Conservation (phyloP, 2,329 filamentous ascomycete species). For the Coleophoma cylindrospora region DNA sequence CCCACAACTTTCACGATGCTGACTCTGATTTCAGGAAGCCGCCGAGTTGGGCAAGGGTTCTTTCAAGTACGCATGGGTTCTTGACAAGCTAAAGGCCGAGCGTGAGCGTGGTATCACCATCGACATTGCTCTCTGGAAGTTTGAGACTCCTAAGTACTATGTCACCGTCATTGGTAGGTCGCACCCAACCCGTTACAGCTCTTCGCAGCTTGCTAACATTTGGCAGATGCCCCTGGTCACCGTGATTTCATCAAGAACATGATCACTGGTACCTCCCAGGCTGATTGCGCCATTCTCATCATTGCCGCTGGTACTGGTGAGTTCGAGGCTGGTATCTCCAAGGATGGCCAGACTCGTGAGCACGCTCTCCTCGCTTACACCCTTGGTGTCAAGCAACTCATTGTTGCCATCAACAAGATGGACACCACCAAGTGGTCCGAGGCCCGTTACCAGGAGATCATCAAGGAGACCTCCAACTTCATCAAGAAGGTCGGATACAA, state of each 20-base stretch:
- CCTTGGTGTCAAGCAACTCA: conserved; percentile 99
- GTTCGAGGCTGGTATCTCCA: conserved; percentile 99
- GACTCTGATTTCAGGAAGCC: conserved; percentile 66
- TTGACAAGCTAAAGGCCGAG: conserved; percentile 99
- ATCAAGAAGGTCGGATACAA: conserved; percentile 99
- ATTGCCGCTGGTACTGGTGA: conserved; percentile 99
- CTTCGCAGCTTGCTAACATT: conserved; percentile 2
- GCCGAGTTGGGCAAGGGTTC: conserved; percentile 99
- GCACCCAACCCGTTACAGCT: not conserved
- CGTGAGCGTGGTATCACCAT: conserved; percentile 99
- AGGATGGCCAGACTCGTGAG: conserved; percentile 99
- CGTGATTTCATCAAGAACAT: conserved; percentile 99
- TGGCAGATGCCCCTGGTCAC: conserved; percentile 87
- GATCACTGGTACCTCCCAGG: conserved; percentile 99
- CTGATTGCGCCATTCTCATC: conserved; percentile 99
- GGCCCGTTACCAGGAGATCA: conserved; percentile 95
- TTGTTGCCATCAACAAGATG: conserved; percentile 99
- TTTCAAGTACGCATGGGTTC: conserved; percentile 99
- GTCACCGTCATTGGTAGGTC: conserved; percentile 92
- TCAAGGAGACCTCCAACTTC: conserved; percentile 99
- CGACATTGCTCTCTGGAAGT: conserved; percentile 99
- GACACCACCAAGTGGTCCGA: conserved; percentile 99
- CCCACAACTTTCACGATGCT: conserved; percentile 6
- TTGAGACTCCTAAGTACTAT: conserved; percentile 97
- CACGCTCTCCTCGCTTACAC: conserved; percentile 99